Conservation (phyloP, 1,139 yeast species). For the Pichia sp. region DNA sequence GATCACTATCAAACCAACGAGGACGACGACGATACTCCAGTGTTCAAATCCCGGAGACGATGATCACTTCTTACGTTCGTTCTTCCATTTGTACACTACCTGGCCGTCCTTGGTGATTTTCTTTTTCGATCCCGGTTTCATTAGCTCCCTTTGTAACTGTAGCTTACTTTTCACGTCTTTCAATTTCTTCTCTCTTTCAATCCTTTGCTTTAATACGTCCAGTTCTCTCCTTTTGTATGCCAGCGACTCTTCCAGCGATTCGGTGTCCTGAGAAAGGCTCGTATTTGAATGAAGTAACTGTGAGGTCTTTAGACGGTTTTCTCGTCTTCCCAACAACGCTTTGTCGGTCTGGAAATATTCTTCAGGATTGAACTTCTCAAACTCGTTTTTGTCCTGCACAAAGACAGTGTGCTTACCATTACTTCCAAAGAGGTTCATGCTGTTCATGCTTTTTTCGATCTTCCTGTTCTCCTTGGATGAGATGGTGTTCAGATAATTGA, state of each 20-base stretch:
- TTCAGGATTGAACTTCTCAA: constrained; percentile 58
- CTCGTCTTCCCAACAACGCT: constrained; percentile 56
- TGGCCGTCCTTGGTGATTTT: constrained; percentile 66
- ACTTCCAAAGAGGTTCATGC: constrained; percentile 46
- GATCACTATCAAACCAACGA: constrained; percentile 17
- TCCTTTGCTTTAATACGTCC: constrained; percentile 49
- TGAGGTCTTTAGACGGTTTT: constrained; percentile 61
- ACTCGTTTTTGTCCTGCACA: constrained; percentile 59
- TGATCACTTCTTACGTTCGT: constrained; percentile 63
- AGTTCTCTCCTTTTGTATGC: constrained; percentile 50
- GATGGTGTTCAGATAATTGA: constrained; percentile 75
- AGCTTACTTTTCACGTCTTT: constrained; percentile 64
- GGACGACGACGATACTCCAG: constrained; percentile 36
- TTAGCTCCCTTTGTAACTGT: constrained; percentile 75
- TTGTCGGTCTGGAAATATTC: constrained; percentile 66
- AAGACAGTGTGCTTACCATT: constrained; percentile 78
- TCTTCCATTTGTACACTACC: constrained; percentile 79
- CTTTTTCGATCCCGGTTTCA: constrained; percentile 86
- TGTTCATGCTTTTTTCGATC: constrained; percentile 56
- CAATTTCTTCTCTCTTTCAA: constrained; percentile 66
- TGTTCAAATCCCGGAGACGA: constrained; percentile 34
- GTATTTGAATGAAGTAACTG: constrained; percentile 48
- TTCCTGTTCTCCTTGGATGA: constrained; percentile 64
- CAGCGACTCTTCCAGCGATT: constrained; percentile 16
- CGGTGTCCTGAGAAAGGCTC: constrained; percentile 19